Base-by-base conservation (phyloP, 2,329 filamentous ascomycete species). In the Aciculosporium take region DNA sequence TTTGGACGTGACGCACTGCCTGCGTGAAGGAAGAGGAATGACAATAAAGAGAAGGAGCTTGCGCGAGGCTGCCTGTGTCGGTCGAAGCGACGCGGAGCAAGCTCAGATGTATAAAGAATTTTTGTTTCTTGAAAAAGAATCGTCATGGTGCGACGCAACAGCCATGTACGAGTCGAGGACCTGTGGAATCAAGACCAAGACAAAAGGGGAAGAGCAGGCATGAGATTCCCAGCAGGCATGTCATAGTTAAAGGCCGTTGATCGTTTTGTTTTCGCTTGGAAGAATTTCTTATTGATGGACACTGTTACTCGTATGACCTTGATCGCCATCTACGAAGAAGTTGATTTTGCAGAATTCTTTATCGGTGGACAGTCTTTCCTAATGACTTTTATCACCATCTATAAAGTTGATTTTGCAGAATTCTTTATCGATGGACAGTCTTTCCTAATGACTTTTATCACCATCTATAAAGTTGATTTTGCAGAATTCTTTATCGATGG, bases 181-280 rank as follows among this genome's bases (percentile, higher is more conserved):
- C 17, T 39, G 20, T 20, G 37, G 29, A 33, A 27, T 3, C 7
- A 20, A 21, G 5, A 29, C 10, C 5, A 10, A 29, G n/a, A 29
- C 17, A 5, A 23, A 35, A 28, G 31, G 9, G 13, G 18, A 33
- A 9, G 18, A 17, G 23, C 39, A 41, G 32, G 21, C 37, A 42
- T 34, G 23, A n/a, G 18, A 9, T 24, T 8, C 29, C 8, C 18
- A 40, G 38, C 23, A 15, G 29, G 31, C 38, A 27, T 40, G 30
- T 29, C 39, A 29, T 35, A 40, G n/a, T n/a, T 40, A 23, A 29
- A 13, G 23, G 39, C 24, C 24, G 31, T 40, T 34, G n/a, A n/a
- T n/a, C n/a, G 9, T 27, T 23, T 40, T 21, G 9, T 24, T 39
- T 18, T 4, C n/a, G n/a, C n/a, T n/a, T n/a, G n/a, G n/a, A n/a